These are phyloP conservation scores for Saccharata proteae DNA, from an alignment of 2,329 filamentous ascomycete species.

Conservation along the genomic window DNA sequence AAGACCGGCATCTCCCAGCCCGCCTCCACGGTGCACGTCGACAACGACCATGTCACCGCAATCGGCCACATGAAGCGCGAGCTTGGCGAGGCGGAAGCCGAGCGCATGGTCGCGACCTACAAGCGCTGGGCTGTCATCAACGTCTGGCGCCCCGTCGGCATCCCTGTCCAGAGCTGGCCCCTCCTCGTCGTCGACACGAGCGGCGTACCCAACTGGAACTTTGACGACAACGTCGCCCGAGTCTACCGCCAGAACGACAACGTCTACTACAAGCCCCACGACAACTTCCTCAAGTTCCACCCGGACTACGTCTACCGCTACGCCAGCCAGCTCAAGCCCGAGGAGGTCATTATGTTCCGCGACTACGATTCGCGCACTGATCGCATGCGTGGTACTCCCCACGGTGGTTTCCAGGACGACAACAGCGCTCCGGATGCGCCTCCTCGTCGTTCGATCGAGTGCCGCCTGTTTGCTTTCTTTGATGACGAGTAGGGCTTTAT, in stretches of 20 bases:
- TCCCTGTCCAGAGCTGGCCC: neutral
- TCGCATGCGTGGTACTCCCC: neutral
- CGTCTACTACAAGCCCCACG: slow-evolving; percentile 1
- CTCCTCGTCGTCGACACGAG: neutral
- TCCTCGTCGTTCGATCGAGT: neutral
- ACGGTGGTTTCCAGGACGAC: neutral
- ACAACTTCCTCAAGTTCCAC: slow-evolving; percentile 2
- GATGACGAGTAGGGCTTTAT: too few species aligned
- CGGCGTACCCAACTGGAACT: neutral
- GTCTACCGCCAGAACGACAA: neutral
- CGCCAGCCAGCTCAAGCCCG: neutral
- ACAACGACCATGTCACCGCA: neutral
- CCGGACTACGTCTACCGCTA: slow-evolving; percentile 2
- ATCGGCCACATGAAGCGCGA: neutral
- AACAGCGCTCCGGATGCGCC: neutral
- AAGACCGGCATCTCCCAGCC: slow-evolving; percentile 2
- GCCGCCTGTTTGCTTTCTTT: too few species aligned
- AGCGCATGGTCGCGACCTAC: neutral
- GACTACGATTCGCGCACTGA: neutral
- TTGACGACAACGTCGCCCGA: neutral
- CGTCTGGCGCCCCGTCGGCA: neutral
- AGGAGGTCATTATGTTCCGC: neutral
- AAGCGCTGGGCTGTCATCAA: neutral
- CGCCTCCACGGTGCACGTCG: slow-evolving; percentile 1
- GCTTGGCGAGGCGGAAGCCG: neutral